Percentiles rank a stretch among this genome's conserved stretches.
These are phyloP conservation scores for Zanthoxylum bungeanum DNA, from an alignment of 345 rosid species.

Conservation along the genomic window DNA sequence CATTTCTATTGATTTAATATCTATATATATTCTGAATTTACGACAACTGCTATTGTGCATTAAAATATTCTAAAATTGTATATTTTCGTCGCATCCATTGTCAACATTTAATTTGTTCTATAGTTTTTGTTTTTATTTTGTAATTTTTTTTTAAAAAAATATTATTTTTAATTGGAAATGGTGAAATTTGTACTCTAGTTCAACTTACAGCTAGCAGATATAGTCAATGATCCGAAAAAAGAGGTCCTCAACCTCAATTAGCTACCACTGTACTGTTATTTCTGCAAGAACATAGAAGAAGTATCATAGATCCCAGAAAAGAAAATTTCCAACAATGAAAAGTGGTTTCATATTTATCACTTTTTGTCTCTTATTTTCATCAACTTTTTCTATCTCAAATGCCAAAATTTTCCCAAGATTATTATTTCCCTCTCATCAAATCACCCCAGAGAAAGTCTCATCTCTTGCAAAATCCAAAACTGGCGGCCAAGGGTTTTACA, in stretches of 20 bases:
- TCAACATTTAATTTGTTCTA: not conserved
- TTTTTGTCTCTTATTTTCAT: constrained; percentile 5
- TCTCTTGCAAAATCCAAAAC: not conserved
- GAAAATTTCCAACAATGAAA: constrained; percentile 9
- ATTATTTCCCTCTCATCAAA: constrained; percentile 36
- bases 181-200: not conserved
- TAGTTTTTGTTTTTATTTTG: no score
- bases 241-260: not conserved
- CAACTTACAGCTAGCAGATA: not conserved
- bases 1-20: no score
- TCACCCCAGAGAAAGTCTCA: constrained; percentile 20
- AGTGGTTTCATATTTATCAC: constrained; percentile 4
- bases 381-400: not conserved
- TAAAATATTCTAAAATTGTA: not conserved
- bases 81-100: not conserved
- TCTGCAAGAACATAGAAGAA: no score
- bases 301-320: not conserved
- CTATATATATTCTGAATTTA: no score
- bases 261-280: not conserved
- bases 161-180: no score
- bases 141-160: no score
- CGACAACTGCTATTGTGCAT: not conserved
- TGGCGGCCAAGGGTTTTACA: constrained; percentile 19
- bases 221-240: not conserved
- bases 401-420: constrained; percentile 20